A percentile compares a stretch with the other conserved stretches of the same genome.
Evolutionary conservation across 129 eudicot genomes (phyloP).

Genomic region (Helianthus tuberosus): DNA sequence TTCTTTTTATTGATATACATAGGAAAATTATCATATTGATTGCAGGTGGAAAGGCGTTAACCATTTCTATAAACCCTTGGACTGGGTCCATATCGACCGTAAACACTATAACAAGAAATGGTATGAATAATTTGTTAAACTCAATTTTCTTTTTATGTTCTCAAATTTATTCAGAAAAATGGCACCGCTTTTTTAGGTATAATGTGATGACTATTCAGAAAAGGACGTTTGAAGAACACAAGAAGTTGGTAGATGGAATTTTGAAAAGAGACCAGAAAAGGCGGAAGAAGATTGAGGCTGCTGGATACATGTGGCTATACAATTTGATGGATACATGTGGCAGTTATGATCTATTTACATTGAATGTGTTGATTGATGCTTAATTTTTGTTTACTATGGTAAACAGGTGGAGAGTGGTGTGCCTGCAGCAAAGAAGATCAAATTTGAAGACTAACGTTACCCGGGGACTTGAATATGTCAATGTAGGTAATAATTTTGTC

Average conservation of each 20-base stretch:
- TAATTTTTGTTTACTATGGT: no score
- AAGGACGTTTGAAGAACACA: constrained; percentile 70
- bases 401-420: no score
- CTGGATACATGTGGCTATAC: constrained; percentile 38
- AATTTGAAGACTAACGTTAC: no score
- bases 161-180: neutral
- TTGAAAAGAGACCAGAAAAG: constrained; percentile 69
- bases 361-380: no score
- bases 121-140: neutral
- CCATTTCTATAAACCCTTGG: constrained; percentile 52
- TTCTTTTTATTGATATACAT: neutral
- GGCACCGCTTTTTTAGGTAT: neutral
- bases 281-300: constrained; percentile 74
- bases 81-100: constrained; percentile 56
- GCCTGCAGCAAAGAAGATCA: no score
- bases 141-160: neutral
- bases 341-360: no score
- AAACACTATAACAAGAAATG: constrained; percentile 71
- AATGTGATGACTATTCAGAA: constrained; percentile 46
- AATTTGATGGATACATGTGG: no score
- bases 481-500: no score
- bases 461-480: no score
- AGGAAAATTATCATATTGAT: neutral
- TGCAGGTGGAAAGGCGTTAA: constrained; percentile 87
- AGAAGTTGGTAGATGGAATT: constrained; percentile 68